Evolutionary conservation across 768 basidiomycete genomes (phyloP), one percentile per base, ranked within the genome.

Genomic region (Macrocybe gigantea): DNA sequence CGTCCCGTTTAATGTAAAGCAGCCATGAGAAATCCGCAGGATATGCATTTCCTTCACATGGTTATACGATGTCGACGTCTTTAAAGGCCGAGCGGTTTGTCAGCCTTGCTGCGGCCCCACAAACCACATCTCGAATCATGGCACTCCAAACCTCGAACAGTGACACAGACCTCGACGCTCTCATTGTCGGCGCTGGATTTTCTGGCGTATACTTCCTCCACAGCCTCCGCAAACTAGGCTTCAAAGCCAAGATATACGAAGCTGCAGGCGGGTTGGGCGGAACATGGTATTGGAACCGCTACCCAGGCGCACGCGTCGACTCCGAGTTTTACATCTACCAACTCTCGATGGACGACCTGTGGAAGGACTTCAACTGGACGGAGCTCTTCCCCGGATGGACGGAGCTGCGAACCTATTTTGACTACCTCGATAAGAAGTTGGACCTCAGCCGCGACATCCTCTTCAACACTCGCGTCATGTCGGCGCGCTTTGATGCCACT

Each of bases 271-370:
- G 45, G 37, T 22, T 56, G 35, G 55, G 55, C 13, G 55, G 55
- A 5, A 40, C 41, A 7, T 56, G 55, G 55, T 41, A 51, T 30
- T 54, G 52, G 53, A 53, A 53, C 30, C 33, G 44, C 41, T 51
- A 51, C 13, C 50, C 50, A 31, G 52, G 54, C 12, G 54, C 54
- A 2, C 52, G 49, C 37, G 43, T 47, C 41, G 54, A 56, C 52
- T 44, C 52, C 11, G 54, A 56, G 7, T 42, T 39, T 30, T 44
- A 45, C 12, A 45, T 53, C 34, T 54, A 56, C 33, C 53, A 56
- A 33, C 45, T 54, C 34, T 48, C 47, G 0, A 48, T 49, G 32
- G 46, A 47, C 11, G 53, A 52, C 5, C 39, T 56, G 5, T 56
- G 41, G 34, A 49, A 51, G 15, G 53, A 43, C 39, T 49, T 40